A percentile compares a stretch with the other conserved stretches of the same genome.
Evolutionary conservation across 2,329 filamentous ascomycete species (phyloP).

Genomic region (Xylaria sp.): DNA sequence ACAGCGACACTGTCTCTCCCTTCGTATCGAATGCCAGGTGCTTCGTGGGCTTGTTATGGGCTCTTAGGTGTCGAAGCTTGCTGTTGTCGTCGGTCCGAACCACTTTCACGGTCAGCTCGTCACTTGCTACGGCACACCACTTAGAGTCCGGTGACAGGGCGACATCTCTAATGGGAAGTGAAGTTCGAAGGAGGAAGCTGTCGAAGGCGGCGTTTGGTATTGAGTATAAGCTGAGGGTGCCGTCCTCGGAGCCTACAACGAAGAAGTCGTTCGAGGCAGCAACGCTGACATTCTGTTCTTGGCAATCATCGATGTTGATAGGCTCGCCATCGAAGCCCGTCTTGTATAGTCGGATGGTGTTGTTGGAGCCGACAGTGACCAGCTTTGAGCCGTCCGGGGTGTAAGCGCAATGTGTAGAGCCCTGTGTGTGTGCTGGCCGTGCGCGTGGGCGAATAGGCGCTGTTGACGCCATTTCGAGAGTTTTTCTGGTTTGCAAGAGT

Average conservation of each 20-base stretch:
- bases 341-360: constrained; percentile 90
- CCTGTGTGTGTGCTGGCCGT: constrained; percentile 81
- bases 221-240: constrained; percentile 95
- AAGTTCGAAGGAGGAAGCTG: constrained; percentile 81
- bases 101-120: constrained; percentile 90
- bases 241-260: constrained; percentile 90
- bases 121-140: constrained; percentile 96
- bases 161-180: constrained; percentile 88
- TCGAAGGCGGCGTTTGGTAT: constrained; percentile 79
- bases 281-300: constrained; percentile 85
- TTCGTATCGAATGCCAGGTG: constrained; percentile 88
- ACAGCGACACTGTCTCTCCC: constrained; percentile 79
- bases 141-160: constrained; percentile 81
- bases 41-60: constrained; percentile 88
- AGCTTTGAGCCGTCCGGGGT: constrained; percentile 88
- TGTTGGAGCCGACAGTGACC: constrained; percentile 92
- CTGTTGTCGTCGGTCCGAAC: constrained; percentile 84
- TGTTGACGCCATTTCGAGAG: constrained; percentile 51
- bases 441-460: constrained; percentile 64
- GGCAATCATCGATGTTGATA: constrained; percentile 88
- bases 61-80: constrained; percentile 79
- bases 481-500: background rate
- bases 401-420: constrained; percentile 87
- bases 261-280: constrained; percentile 83
- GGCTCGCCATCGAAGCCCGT: constrained; percentile 94